Evolutionary conservation across 306 rosid genomes (phyloP), one percentile per base, ranked within the genome.

Genomic region (Fragaria vesca): DNA sequence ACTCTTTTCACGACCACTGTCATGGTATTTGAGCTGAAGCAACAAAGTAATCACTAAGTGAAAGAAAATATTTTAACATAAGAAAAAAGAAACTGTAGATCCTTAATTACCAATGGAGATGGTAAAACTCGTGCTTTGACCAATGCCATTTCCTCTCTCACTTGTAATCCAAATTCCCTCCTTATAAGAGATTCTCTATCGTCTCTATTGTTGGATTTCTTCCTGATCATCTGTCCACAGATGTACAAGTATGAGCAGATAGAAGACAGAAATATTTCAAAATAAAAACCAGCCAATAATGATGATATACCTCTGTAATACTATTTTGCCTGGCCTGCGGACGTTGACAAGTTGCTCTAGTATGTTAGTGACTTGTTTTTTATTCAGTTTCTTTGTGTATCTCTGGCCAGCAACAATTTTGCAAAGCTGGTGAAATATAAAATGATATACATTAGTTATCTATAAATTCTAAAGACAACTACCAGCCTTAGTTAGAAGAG

Each of bases 321-420:
- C 55, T 24, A 0, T 0, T 13, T 62, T 85, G 86, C 72, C 98
- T 81, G 0, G 86, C 85, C 0, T 0, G 0, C 30, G 98, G 98
- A 15, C 93, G 89, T 71, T 93, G 93, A 79, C 97, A 91, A 8
- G 92, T 87, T 38, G 98, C 98, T 66, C 34, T 34, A 93, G 76
- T 16, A 91, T 76, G 20, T 57, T 51, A 3, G 87, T 75, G 0
- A 93, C 97, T 81, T 93, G 97, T 0, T 51, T 84, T 60, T 90
- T 90, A 73, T 82, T 87, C 20, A 93, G 71, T 67, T 81, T 91
- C 34, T 81, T 91, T 0, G 97, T 45, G 71, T 93, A 93, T 51
- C 98, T 80, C 60, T 93, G 98, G 4, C 96, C 94, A 40, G 71
- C 10, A 15, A 80, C 88, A 82, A 93, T 93, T 1, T 15, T 34